These are phyloP conservation scores for Colletotrichum sp. DNA, from an alignment of 2,329 filamentous ascomycete genomes.

Conservation along the genomic window DNA sequence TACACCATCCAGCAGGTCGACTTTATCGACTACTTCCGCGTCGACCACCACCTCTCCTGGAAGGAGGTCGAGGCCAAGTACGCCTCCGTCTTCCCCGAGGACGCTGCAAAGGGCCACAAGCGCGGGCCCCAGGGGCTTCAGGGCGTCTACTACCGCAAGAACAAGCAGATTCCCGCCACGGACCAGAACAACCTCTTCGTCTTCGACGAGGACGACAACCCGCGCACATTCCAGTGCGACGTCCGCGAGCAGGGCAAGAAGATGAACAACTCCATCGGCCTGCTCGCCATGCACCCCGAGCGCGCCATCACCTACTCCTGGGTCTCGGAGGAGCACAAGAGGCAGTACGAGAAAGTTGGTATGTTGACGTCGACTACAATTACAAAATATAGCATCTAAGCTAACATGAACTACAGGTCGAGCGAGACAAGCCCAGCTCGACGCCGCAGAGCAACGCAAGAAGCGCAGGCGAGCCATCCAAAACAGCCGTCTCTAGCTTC, in stretches of 20 bases:
- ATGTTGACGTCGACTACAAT: slow-evolving; percentile 16
- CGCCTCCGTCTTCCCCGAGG: slow-evolving; percentile 21
- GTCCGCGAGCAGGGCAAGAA: slow-evolving; percentile 31
- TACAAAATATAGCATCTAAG: background rate
- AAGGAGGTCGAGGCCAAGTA: slow-evolving; percentile 24
- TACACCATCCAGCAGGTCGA: slow-evolving; percentile 26
- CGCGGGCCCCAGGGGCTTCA: slow-evolving; percentile 22
- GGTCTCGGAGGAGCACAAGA: slow-evolving; percentile 29
- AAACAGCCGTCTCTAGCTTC: slow-evolving; percentile 16
- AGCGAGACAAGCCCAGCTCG: slow-evolving; percentile 21
- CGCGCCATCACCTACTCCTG: slow-evolving; percentile 36
- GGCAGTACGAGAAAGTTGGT: slow-evolving; percentile 30
- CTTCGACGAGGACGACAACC: slow-evolving; percentile 23
- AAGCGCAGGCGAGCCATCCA: slow-evolving; percentile 18
- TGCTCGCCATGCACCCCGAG: slow-evolving; percentile 37
- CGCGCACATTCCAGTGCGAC: slow-evolving; percentile 20
- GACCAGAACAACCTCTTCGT: slow-evolving; percentile 20
- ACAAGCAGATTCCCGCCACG: slow-evolving; percentile 24
- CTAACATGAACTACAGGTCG: slow-evolving; percentile 3
- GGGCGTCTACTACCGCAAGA: slow-evolving; percentile 24
- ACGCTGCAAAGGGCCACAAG: slow-evolving; percentile 19
- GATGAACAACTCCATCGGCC: slow-evolving; percentile 26
- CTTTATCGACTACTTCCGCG: slow-evolving; percentile 24
- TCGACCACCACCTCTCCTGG: slow-evolving; percentile 23
- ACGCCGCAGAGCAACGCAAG: slow-evolving; percentile 18